These are phyloP conservation scores for Linum tenue DNA, from an alignment of 345 rosid species.

Conservation along the genomic window DNA sequence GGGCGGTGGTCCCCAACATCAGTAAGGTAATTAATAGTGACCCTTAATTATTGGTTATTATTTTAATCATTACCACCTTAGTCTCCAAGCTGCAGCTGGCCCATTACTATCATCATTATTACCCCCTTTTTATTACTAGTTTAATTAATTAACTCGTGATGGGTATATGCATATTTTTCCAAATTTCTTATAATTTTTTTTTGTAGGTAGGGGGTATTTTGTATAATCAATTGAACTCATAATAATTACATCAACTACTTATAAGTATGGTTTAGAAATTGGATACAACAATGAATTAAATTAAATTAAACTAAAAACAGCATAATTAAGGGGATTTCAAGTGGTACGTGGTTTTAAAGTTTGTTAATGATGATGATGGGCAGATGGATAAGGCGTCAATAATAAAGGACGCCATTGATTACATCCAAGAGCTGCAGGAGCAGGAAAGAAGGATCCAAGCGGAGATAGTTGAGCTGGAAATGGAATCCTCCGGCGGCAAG, in stretches of 20 bases:
- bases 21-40: constrained; percentile 43
- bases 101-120: no score
- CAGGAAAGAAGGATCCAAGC: constrained; percentile 61
- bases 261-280: no score
- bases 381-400: constrained; percentile 99
- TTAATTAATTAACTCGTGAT: no score
- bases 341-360: no score
- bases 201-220: neutral
- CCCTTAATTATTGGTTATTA: neutral
- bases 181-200: neutral
- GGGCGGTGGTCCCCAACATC: constrained; percentile 92
- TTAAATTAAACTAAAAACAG: no score
- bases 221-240: no score
- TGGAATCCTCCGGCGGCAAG: constrained; percentile 32
- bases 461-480: constrained; percentile 70
- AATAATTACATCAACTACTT: no score
- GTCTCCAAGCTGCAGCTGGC: no score
- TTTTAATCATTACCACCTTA: no score
- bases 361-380: neutral
- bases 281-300: no score
- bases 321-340: no score
- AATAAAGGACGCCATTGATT: constrained; percentile 83
- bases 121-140: no score
- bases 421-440: constrained; percentile 72
- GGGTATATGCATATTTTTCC: neutral